Evolutionary conservation across 2,329 filamentous ascomycete species (phyloP).

Genomic region (Aureobasidium zeae): DNA sequence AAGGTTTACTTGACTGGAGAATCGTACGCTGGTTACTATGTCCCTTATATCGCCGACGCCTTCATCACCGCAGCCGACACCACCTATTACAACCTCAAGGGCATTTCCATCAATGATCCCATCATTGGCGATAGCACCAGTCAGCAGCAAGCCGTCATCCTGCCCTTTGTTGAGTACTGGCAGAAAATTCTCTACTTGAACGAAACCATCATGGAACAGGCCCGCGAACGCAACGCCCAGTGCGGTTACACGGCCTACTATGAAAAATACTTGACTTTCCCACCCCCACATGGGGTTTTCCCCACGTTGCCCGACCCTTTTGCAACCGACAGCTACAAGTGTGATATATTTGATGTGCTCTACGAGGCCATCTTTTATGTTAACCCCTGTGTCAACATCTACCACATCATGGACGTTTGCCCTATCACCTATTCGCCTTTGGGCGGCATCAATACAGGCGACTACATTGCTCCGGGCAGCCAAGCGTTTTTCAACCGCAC

Average conservation of each 20-base stretch:
- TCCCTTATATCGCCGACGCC: conserved; percentile 48
- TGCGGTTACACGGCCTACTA: conserved; percentile 38
- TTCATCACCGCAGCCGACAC: conserved; percentile 41
- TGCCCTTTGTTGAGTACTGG: conserved; percentile 15
- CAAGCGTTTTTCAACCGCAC: conserved; percentile 29
- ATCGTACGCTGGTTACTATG: conserved; percentile 54
- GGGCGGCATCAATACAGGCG: conserved; percentile 19
- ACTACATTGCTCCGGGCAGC: conserved; percentile 14
- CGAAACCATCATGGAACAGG: conserved; percentile 16
- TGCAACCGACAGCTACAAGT: conserved; percentile 19
- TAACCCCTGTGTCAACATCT: conserved; percentile 29
- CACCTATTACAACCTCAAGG: conserved; percentile 27
- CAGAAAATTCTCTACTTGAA: conserved; percentile 18
- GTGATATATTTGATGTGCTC: conserved; percentile 27
- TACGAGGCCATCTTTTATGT: conserved; percentile 25
- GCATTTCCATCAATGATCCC: conserved; percentile 28
- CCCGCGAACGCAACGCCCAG: conserved; percentile 30
- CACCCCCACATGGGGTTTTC: conserved; percentile 22
- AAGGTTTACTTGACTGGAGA: conserved; percentile 48
- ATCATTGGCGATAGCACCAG: conserved; percentile 33
- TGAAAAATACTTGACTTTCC: conserved; percentile 36
- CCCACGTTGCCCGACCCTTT: conserved; percentile 27
- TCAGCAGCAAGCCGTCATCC: conserved; percentile 16
- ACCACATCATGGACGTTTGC: conserved; percentile 24
- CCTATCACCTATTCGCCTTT: conserved; percentile 17